Evolutionary conservation across 2,329 filamentous ascomycete genomes (phyloP).

Genomic region (Zymoseptoria brevis): DNA sequence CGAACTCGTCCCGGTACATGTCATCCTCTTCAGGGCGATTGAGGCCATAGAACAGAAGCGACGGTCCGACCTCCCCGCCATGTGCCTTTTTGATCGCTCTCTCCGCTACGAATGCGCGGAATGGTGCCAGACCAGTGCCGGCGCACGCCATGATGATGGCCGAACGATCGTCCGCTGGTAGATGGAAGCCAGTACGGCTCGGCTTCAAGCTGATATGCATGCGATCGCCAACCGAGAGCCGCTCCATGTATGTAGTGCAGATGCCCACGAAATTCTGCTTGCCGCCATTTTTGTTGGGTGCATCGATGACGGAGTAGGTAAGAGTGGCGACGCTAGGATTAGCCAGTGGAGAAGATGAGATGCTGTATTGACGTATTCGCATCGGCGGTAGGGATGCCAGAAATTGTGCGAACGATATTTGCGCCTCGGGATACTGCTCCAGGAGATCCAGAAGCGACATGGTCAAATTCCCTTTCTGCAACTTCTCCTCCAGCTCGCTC

Average conservation of each 20-base stretch:
- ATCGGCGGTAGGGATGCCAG: constrained; percentile 67
- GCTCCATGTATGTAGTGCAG: constrained; percentile 36
- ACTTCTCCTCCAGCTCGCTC: constrained; percentile 20
- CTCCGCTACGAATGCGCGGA: constrained; percentile 95
- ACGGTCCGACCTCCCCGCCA: constrained; percentile 49
- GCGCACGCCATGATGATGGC: constrained; percentile 35
- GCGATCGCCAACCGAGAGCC: constrained; percentile 34
- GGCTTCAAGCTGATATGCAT: constrained; percentile 37
- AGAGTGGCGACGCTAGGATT: constrained; percentile 36
- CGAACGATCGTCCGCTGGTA: constrained; percentile 35
- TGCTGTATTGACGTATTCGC: constrained; percentile 40
- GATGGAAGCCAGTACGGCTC: constrained; percentile 37
- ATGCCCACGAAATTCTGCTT: constrained; percentile 35
- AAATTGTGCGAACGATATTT: constrained; percentile 58
- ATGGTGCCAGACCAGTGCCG: constrained; percentile 90
- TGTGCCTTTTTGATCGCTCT: constrained; percentile 46
- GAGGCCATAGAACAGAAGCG: constrained; percentile 58
- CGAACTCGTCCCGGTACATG: constrained; percentile 53
- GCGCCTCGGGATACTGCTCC: constrained; percentile 52
- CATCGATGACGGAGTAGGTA: constrained; percentile 53
- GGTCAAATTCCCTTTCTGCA: constrained; percentile 2
- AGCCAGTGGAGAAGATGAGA: constrained; percentile 29
- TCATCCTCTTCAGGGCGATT: constrained; percentile 49
- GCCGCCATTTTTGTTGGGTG: constrained; percentile 17
- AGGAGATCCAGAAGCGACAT: constrained; percentile 62